Evolutionary conservation across 2,329 filamentous ascomycete species (phyloP).

Genomic region (Fusarium vanettenii): DNA sequence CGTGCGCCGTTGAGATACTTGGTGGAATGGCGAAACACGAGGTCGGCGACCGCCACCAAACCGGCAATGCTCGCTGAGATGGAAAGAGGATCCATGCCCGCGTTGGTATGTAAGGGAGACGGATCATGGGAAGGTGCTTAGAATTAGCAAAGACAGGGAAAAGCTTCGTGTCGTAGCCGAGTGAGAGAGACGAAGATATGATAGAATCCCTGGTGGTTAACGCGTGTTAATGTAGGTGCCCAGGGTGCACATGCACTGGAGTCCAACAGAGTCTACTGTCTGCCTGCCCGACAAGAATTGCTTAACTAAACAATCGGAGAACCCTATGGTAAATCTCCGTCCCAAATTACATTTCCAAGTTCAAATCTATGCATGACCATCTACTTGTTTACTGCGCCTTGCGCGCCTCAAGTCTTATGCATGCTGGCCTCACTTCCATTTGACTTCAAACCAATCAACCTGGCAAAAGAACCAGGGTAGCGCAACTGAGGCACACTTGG

Average conservation of each 20-base stretch:
- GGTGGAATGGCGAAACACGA: constrained; percentile 1
- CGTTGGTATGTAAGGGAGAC: neutral
- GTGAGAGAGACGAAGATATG: too few relatives aligned
- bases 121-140: neutral
- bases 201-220: too few relatives aligned
- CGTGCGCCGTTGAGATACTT: neutral
- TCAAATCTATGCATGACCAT: neutral
- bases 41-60: constrained; percentile 19
- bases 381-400: neutral
- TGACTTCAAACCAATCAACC: neutral
- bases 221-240: neutral
- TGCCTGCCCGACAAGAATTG: too few relatives aligned
- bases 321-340: neutral
- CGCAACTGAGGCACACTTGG: neutral
- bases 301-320: too few relatives aligned
- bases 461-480: neutral
- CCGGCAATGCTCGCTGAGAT: neutral
- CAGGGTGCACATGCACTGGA: too few relatives aligned
- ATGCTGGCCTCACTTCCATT: too few relatives aligned
- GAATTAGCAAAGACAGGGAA: neutral
- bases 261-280: too few relatives aligned
- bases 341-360: neutral
- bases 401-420: too few relatives aligned
- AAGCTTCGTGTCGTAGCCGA: neutral
- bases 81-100: constrained; percentile 1